Evolutionary conservation across 257 asterid species (phyloP), one percentile per base, ranked within the genome.

Genomic region (Rehmannia glutinosa): DNA sequence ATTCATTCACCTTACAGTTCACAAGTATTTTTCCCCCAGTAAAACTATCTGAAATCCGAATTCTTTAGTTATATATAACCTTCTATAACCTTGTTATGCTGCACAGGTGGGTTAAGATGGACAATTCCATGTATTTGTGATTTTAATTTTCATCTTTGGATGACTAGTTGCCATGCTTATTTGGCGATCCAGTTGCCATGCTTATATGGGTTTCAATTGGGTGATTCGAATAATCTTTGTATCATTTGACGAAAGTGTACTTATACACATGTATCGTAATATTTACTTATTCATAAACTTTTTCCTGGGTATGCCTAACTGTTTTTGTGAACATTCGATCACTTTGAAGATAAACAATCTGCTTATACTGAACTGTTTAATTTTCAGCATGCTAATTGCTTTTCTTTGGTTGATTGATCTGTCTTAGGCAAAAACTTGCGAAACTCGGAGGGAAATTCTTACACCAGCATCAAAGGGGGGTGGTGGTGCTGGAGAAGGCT

Each of bases 401-500:
- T 27, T 57, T 30, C 21, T 55, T 39, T 63, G 61, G 62, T 42
- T 56, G 19, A 33, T 53, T 68, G 15, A 28, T 70, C 45, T 75
- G 56, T 59, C 15, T 42, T 58, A 94, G 99, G 99, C 99, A n/a
- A 33, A 94, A 94, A 74, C 93, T 94, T 62, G 99, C 99, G 24
- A 94, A 94, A 78, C 97, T 51, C 87, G 99, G 49, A 81, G 99
- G 79, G 99, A 94, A 69, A 86, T 94, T 73, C 95, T 94, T 58
- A 56, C 92, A 13, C 99, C 99, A 30, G 19, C 97, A 17, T 75
- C 99, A 7, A 94, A 94, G 78, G 99, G 99, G 65, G 99, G 95
- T 61, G 99, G 91, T 73, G 99, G 97, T 68, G 96, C 97, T 57
- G 99, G 99, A 62, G 97, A 91, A 82, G 99, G 99, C 62, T 94